Evolutionary conservation across 306 rosid genomes (phyloP).

Genomic region (Lathyrus aphaca): DNA sequence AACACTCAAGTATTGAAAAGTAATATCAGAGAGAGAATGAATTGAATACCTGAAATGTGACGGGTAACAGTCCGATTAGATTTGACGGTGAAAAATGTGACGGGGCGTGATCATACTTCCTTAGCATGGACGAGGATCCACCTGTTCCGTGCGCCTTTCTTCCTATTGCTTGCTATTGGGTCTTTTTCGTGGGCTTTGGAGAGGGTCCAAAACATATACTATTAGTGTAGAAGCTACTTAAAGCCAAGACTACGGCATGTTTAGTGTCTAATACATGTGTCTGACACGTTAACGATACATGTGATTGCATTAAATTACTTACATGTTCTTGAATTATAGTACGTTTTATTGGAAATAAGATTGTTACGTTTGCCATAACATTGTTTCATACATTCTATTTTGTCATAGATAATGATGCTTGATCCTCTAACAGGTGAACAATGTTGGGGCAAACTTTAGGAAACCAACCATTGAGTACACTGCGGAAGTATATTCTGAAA

Average conservation of each 20-base stretch:
- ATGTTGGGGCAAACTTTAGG: constrained; percentile 79
- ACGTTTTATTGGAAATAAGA: too few species aligned
- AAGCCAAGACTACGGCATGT: neutral
- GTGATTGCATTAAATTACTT: neutral
- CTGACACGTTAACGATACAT: neutral
- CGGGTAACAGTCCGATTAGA: too few species aligned
- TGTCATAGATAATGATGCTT: constrained; percentile 15
- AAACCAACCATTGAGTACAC: constrained; percentile 76
- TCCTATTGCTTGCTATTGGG: too few species aligned
- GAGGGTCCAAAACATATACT: neutral
- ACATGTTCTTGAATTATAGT: neutral
- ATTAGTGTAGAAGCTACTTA: neutral
- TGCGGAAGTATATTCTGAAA: constrained; percentile 53
- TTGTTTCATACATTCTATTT: constrained; percentile 1
- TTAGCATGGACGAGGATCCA: too few species aligned
- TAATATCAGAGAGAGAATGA: too few species aligned
- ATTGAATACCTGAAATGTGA: too few species aligned
- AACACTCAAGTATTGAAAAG: too few species aligned
- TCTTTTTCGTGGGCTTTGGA: too few species aligned
- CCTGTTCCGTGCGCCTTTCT: too few species aligned
- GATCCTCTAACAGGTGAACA: constrained; percentile 64
- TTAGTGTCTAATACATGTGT: neutral
- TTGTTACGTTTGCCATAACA: too few species aligned
- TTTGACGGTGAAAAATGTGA: too few species aligned
- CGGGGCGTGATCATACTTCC: too few species aligned